Conservation (phyloP, 441 rosid genomes). For the Sinapis alba region DNA sequence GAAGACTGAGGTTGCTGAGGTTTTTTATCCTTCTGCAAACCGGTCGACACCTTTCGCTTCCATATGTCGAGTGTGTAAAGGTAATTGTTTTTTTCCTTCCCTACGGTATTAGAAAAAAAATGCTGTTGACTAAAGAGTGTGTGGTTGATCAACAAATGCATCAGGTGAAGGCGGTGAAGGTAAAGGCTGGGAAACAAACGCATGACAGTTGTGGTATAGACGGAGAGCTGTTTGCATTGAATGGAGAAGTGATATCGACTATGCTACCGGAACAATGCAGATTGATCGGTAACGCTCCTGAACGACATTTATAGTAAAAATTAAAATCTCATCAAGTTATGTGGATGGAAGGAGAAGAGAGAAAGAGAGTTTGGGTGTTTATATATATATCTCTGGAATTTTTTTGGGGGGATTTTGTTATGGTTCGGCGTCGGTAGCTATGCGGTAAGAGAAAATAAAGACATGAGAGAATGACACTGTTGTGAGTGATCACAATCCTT, state of each 20-base stretch:
- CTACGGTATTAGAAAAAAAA: not conserved
- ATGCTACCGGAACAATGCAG: constrained; percentile 97
- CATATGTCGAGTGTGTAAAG: constrained; percentile 96
- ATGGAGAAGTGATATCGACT: constrained; percentile 80
- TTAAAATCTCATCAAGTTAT: constrained; percentile 20
- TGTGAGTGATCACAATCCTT: constrained; percentile 21
- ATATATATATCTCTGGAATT: constrained; percentile 11
- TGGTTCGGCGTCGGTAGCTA: constrained; percentile 26
- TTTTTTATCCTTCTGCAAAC: constrained; percentile 83
- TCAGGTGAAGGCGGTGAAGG: constrained; percentile 88
- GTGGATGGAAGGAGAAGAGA: constrained; percentile 21
- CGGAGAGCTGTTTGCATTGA: constrained; percentile 86
- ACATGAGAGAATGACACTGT: constrained; percentile 17
- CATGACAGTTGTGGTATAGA: constrained; percentile 94
- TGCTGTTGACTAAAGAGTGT: constrained; percentile 20
- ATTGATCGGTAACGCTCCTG: constrained; percentile 72
- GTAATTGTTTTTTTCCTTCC: constrained; percentile 40
- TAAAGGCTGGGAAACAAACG: constrained; percentile 75
- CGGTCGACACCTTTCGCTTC: constrained; percentile 88
- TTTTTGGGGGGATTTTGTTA: not conserved
- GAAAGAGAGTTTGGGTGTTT: constrained; percentile 29
- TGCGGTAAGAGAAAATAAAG: constrained; percentile 24
- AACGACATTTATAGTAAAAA: constrained; percentile 44
- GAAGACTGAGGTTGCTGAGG: constrained; percentile 77
- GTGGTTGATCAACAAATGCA: constrained; percentile 25